phyloP scores from a whole-genome alignment of 2,329 filamentous ascomycete genomes.

The Cladosporium austrohemisphaericum region DNA sequence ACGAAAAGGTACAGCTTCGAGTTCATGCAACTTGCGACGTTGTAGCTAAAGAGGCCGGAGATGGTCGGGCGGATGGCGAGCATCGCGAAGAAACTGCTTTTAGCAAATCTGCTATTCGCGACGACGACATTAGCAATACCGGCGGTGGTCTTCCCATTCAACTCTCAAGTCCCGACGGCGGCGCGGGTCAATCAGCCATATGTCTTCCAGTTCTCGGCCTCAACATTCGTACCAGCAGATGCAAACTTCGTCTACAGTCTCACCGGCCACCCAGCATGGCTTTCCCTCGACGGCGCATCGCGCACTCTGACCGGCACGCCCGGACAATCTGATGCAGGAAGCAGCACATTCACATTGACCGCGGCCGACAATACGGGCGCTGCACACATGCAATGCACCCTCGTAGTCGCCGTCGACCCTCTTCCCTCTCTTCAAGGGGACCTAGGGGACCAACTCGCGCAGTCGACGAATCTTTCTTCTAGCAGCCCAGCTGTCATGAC shows the following conservation, averaged over 20 bases:
- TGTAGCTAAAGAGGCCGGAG: neutral
- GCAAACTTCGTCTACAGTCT: conserved; percentile 63
- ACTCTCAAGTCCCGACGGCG: conserved; percentile 77
- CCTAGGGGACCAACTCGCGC: conserved; percentile 55
- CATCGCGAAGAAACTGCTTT: neutral
- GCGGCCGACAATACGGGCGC: conserved; percentile 66
- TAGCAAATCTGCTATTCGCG: neutral
- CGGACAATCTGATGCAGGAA: conserved; percentile 52
- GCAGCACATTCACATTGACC: conserved; percentile 61
- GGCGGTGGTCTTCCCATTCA: conserved; percentile 65
- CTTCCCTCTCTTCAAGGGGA: conserved; percentile 55
- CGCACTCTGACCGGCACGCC: conserved; percentile 71
- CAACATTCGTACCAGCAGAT: conserved; percentile 65
- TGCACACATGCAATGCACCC: conserved; percentile 60
- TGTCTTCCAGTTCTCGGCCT: conserved; percentile 66
- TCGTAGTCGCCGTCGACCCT: conserved; percentile 63
- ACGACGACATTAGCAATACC: conserved; percentile 27
- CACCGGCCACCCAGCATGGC: conserved; percentile 64
- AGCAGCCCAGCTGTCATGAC: conserved; percentile 58
- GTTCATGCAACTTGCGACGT: conserved; percentile 1
- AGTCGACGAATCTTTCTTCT: conserved; percentile 49
- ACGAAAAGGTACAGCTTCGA: neutral
- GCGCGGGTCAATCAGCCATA: conserved; percentile 66
- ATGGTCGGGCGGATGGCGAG: conserved; percentile 6
- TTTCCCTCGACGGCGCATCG: conserved; percentile 63